Evolutionary conservation across 192 early-diverging fungal genomes (phyloP).

Genomic region (Dispira parvispora): DNA sequence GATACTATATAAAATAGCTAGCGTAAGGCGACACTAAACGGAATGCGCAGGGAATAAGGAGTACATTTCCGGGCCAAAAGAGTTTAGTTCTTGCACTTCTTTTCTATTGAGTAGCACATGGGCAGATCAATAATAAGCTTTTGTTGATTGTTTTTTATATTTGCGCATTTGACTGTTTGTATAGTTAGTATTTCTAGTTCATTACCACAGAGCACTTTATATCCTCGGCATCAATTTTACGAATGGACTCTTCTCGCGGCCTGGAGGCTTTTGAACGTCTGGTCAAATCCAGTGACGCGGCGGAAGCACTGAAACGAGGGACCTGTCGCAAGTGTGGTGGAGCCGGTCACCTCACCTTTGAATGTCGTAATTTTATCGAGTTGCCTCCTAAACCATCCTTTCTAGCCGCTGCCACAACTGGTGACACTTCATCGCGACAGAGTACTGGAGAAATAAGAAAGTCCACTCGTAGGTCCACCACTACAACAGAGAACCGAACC

Average conservation of each 20-base stretch:
- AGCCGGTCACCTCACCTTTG: slow-evolving; percentile 28
- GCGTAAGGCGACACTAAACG: no score
- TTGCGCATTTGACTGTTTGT: no score
- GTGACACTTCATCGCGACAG: not conserved
- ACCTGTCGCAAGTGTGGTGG: slow-evolving; percentile 30
- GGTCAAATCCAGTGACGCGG: slow-evolving; percentile 16
- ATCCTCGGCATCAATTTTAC: not conserved
- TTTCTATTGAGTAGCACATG: no score
- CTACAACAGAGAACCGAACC: not conserved
- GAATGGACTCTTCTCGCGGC: slow-evolving; percentile 21
- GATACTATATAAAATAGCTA: no score
- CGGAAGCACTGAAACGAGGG: slow-evolving; percentile 15
- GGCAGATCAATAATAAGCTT: no score
- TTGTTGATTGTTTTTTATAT: no score
- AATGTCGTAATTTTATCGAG: slow-evolving; percentile 27
- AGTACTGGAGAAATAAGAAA: not conserved
- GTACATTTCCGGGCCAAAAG: no score
- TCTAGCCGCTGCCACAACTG: not conserved
- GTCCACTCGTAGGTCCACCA: not conserved
- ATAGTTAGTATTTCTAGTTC: no score
- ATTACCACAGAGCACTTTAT: not conserved
- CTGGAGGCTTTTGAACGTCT: slow-evolving; percentile 29
- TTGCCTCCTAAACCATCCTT: slow-evolving; percentile 12
- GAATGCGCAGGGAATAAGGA: no score
- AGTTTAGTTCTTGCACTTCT: no score